Base-by-base conservation (phyloP, 148 eudicot species). In the Camellia granthamiana region DNA sequence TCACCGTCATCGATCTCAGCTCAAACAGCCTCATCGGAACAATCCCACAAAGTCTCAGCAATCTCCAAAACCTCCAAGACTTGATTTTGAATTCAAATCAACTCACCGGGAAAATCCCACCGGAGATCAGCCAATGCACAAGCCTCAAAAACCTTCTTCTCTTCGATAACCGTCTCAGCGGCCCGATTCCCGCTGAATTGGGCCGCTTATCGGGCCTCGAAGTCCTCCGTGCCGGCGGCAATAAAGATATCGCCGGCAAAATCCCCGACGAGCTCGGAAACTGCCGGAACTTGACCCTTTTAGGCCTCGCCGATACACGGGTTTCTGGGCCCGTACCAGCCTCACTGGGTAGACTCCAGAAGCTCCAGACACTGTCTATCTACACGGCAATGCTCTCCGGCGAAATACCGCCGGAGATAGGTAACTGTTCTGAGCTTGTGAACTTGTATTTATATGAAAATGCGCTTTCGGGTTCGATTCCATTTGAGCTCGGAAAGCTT, bases 281-380 rank as follows among this genome's bases (percentile, higher is more conserved):
- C n/a, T 93, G 94, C 69, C 60, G 74, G 58, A 93, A 90, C 72
- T 18, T 95, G 87, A 88, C 87, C 16, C 87, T 93, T 8, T 79
- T 95, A 38, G 98, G 99, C 55, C 81, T 95, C 11, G 94, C 99
- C 2, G 98, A 89, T 42, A 92, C 99, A 0, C 84, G 80, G 83
- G 86, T 95, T 46, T 90, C 97, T 0, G 97, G 99, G 8, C 46
- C 87, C 6, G 55, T 95, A 15, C 99, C 99, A 3, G 46, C 67
- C 66, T 84, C 91, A 5, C 69, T 95, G 6, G 99, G 97, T 61
- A 52, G 44, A 46, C 85, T 93, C 19, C 63, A 72, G 3, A 91
- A 84, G 77, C 90, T 93, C 3, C 86, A 88, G 52, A 91, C 89
- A 21, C 61, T 93, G 54, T 93, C 95, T 0, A 77, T 92, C 38